Conservation (phyloP, 257 asterid species). For the Jacaranda mimosifolia region DNA sequence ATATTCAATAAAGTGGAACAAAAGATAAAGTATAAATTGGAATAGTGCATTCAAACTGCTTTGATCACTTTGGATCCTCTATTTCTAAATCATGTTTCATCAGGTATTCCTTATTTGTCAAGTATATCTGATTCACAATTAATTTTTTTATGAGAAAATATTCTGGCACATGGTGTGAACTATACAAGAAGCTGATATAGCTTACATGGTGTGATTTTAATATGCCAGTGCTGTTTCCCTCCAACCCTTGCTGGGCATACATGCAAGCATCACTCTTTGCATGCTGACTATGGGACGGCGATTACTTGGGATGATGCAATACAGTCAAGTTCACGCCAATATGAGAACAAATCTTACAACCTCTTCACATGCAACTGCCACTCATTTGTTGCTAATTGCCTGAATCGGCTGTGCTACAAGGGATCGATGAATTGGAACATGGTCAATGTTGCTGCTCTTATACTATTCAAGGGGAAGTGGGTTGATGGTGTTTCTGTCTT, state of each 20-base stretch:
- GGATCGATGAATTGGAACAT: conserved; percentile 90
- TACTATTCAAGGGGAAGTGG: conserved; percentile 79
- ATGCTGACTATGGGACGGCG: conserved; percentile 73
- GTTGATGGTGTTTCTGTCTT: conserved; percentile 61
- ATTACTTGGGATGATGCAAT: conserved; percentile 89
- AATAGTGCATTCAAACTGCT: too few relatives aligned
- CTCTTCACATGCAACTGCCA: conserved; percentile 93
- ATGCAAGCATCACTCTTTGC: conserved; percentile 73
- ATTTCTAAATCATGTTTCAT: too few relatives aligned
- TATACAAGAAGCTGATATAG: too few relatives aligned
- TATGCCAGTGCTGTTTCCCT: conserved; percentile 80
- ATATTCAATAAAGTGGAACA: too few relatives aligned
- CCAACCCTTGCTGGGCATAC: conserved; percentile 65
- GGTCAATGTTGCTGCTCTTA: conserved; percentile 73
- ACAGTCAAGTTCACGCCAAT: conserved; percentile 55
- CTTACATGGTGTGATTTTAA: too few relatives aligned
- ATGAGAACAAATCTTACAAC: conserved; percentile 79
- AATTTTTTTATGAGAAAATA: too few relatives aligned
- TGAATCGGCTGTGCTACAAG: conserved; percentile 69
- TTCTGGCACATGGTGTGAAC: too few relatives aligned
- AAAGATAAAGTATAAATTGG: too few relatives aligned
- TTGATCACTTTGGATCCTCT: too few relatives aligned
- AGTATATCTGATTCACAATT: too few relatives aligned
- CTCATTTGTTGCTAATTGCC: conserved; percentile 75
- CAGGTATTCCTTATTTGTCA: too few relatives aligned